Evolutionary conservation across 2,329 filamentous ascomycete genomes (phyloP).

Genomic region (Tolypocladium pustulatum): DNA sequence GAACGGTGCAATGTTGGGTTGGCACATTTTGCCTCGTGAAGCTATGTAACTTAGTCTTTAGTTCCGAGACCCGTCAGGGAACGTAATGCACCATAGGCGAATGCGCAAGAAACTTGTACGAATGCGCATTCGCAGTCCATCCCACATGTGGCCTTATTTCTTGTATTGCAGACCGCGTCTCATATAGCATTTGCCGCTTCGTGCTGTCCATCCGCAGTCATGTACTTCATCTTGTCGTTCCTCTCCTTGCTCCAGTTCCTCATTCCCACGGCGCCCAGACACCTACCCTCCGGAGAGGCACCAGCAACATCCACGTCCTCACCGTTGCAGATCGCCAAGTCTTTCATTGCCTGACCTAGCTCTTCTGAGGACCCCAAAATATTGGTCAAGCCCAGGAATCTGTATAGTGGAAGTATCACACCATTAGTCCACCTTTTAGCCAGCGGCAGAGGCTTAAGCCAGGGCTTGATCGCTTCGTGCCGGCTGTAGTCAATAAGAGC

Average conservation of each 20-base stretch:
- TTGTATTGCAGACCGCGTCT: neutral
- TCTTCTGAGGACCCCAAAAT: neutral
- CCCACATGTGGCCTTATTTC: neutral
- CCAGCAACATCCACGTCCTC: neutral
- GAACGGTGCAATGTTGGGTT: too few species aligned
- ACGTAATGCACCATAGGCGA: too few species aligned
- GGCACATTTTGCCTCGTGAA: neutral
- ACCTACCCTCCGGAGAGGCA: neutral
- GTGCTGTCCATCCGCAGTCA: neutral
- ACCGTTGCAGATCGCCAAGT: neutral
- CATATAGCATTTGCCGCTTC: neutral
- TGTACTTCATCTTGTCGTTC: neutral
- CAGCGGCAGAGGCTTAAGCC: neutral
- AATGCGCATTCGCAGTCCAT: neutral
- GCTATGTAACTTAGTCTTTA: too few species aligned
- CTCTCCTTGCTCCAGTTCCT: neutral
- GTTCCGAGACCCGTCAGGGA: too few species aligned
- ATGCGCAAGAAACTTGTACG: neutral
- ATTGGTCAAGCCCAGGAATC: neutral
- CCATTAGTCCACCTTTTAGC: neutral
- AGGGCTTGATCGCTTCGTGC: neutral
- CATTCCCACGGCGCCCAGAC: neutral
- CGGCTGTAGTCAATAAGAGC: neutral
- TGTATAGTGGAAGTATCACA: neutral
- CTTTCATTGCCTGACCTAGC: neutral